Evolutionary conservation across 208 protist species (phyloP).

Genomic region (Kentomonas sorsogonicus): DNA sequence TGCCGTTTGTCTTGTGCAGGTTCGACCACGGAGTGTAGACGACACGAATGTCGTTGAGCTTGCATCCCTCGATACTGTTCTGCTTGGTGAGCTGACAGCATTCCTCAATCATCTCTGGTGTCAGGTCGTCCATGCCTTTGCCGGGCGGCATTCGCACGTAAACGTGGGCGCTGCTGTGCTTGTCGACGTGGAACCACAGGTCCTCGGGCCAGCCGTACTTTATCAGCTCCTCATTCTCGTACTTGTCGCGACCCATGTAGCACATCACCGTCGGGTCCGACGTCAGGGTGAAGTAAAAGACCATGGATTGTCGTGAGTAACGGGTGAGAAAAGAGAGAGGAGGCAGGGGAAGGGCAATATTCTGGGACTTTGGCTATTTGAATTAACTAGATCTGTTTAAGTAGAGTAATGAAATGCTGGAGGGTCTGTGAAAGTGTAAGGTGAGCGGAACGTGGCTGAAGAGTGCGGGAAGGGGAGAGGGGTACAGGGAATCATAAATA

Average conservation of each 20-base stretch:
- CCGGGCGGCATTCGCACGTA: slow-evolving; percentile 93
- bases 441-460: too few relatives aligned
- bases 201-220: slow-evolving; percentile 96
- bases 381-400: too few relatives aligned
- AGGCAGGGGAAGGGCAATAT: too few relatives aligned
- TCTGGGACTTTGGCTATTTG: too few relatives aligned
- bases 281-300: slow-evolving; percentile 89
- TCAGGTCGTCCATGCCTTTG: slow-evolving; percentile 89
- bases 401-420: too few relatives aligned
- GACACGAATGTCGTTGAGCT: slow-evolving; percentile 87
- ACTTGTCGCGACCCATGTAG: slow-evolving; percentile 99
- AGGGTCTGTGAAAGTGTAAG: too few relatives aligned
- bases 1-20: slow-evolving; percentile 94
- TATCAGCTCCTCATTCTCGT: slow-evolving; percentile 98
- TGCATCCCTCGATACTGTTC: slow-evolving; percentile 96
- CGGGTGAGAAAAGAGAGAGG: neutral
- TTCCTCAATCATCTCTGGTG: slow-evolving; percentile 93
- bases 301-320: slow-evolving; percentile 38
- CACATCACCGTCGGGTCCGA: slow-evolving; percentile 87
- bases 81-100: slow-evolving; percentile 96
- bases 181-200: slow-evolving; percentile 99
- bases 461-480: too few relatives aligned
- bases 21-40: slow-evolving; percentile 98
- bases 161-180: slow-evolving; percentile 96
- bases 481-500: too few relatives aligned